Evolutionary conservation across 257 asterid species (phyloP).

Genomic region (Paraleonurus japonicus): DNA sequence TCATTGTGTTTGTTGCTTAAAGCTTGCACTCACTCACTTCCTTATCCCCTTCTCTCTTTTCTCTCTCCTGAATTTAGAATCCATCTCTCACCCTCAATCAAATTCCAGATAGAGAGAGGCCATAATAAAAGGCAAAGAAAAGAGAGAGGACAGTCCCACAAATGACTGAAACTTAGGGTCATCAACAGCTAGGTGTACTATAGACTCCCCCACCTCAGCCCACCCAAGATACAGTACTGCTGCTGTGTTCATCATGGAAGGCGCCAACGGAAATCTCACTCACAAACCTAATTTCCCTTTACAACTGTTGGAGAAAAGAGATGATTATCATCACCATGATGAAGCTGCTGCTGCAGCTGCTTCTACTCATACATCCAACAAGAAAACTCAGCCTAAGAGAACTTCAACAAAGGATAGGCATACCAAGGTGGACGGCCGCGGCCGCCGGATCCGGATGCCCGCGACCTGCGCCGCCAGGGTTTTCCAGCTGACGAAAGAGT

Average conservation of each 20-base stretch:
- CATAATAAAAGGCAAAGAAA: slow-evolving; percentile 8
- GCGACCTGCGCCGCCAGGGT: slow-evolving; percentile 84
- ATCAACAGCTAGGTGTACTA: slow-evolving; percentile 27
- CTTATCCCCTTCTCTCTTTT: slow-evolving; percentile 15
- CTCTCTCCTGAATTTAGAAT: slow-evolving; percentile 17
- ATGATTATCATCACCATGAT: background rate
- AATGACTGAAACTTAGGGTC: slow-evolving; percentile 35
- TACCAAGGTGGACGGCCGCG: slow-evolving; percentile 54
- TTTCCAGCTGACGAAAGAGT: slow-evolving; percentile 70
- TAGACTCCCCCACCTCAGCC: slow-evolving; percentile 2
- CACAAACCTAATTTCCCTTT: slow-evolving; percentile 51
- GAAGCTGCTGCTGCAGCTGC: too few species aligned
- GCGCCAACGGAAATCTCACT: slow-evolving; percentile 27
- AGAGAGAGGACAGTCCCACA: slow-evolving; percentile 32
- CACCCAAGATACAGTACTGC: slow-evolving; percentile 1
- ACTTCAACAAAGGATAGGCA: slow-evolving; percentile 62
- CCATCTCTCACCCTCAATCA: slow-evolving; percentile 26
- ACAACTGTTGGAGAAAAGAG: slow-evolving; percentile 52
- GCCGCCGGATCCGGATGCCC: slow-evolving; percentile 78
- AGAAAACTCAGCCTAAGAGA: slow-evolving; percentile 49
- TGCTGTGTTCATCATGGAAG: slow-evolving; percentile 42
- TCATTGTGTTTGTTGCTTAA: slow-evolving; percentile 85
- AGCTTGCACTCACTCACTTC: slow-evolving; percentile 51
- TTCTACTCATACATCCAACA: too few species aligned
- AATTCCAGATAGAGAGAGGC: background rate